Conservation (phyloP, 169 alveolate genomes). For the Neospora caninum region DNA sequence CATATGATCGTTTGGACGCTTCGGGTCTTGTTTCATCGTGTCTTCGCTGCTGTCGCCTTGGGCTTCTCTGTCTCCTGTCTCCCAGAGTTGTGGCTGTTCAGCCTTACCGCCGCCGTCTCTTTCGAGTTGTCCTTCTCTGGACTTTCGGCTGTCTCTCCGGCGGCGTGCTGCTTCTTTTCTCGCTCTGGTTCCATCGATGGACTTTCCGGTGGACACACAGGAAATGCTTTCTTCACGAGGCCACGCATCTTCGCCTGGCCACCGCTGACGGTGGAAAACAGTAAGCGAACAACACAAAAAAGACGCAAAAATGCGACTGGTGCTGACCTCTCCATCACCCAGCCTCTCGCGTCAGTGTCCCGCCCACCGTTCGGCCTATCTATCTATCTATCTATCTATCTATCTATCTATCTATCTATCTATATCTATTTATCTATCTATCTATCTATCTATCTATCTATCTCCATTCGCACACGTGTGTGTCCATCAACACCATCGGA, state of each 20-base stretch:
- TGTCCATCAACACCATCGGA: no score
- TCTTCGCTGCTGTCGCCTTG: background rate
- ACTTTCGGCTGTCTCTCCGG: background rate
- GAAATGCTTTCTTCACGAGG: background rate
- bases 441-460: no score
- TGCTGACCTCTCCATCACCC: no score
- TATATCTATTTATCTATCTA: no score
- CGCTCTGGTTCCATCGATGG: background rate
- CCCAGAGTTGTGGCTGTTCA: background rate
- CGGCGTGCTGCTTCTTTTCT: background rate
- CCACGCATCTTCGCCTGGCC: background rate
- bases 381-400: background rate
- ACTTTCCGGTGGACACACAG: background rate
- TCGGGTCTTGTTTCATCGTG: no score
- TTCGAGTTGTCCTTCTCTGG: background rate
- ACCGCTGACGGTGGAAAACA: background rate
- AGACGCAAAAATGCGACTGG: no score
- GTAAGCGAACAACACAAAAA: background rate
- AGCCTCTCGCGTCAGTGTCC: no score
- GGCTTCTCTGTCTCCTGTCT: background rate
- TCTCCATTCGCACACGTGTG: no score
- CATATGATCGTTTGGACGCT: no score
- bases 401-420: background rate
- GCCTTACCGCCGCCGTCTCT: conserved; percentile 14
- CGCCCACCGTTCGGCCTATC: no score